Evolutionary conservation across 805 yeast genomes (phyloP), one percentile per base, ranked within the genome.

Genomic region (Candida broadrunensis): DNA sequence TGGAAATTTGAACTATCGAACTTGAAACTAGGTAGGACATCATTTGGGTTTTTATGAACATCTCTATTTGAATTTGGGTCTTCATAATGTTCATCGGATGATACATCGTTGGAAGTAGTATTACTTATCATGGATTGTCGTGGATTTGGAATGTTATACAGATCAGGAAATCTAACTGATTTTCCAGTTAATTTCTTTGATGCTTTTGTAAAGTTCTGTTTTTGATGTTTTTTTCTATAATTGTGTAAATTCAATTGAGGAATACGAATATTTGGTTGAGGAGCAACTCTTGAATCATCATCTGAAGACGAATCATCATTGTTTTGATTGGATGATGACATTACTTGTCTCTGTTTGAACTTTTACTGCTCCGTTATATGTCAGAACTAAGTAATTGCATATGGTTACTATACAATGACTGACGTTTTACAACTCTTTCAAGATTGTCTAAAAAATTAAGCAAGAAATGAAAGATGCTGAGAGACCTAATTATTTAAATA

Each of bases 1-100:
- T 35, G 40, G 55, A 25, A 25, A 11, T 15, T 29, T 8, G 29
- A 26, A 13, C 14, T 26, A 5, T 5, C 14, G 14, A 29, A 42
- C 26, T 43, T 45, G 42, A 60, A 60, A 25, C 51, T 55, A 13
- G 64, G 63, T 25, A 63, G 44, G n/a, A 36, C 31, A 18, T 44
- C 35, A 35, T 46, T 48, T 16, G 36, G 37, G 7, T 8, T n/a
- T 25, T 5, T 13, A 14, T n/a, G 5, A 14, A 5, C 18, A 14
- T 29, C 18, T 14, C 13, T 13, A 5, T n/a, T 5, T n/a, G 7
- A 8, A 14, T 29, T 5, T 5, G 4, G 4, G 5, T 29, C 32
- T 5, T 29, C 32, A 7, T 14, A 14, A 5, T 29, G 18, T 15
- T 29, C 32, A 29, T 29, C 32, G n/a, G 9, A 14, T 5, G 32